phyloP scores from a whole-genome alignment of 805 yeast species.

The Cyberlindnera suaveolens region DNA sequence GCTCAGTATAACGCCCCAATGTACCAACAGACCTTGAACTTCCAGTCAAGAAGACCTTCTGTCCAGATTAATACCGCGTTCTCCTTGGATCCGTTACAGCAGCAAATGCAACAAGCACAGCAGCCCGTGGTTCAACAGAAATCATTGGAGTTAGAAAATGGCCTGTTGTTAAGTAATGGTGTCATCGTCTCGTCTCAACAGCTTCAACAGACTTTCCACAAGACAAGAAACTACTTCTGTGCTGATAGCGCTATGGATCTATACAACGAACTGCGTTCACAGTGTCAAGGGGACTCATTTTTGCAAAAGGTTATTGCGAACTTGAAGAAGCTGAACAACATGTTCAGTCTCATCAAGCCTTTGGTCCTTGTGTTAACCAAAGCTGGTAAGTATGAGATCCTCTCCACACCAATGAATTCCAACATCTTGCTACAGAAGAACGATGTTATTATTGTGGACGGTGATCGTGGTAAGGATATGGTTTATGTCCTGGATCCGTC shows the following conservation, averaged over 20 bases:
- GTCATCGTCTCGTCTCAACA: constrained; percentile 55
- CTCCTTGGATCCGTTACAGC: constrained; percentile 1
- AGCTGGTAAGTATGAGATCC: constrained; percentile 62
- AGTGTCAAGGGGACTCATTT: constrained; percentile 28
- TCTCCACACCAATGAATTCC: constrained; percentile 60
- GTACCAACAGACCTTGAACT: constrained; percentile 8
- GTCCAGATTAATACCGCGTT: constrained; percentile 14
- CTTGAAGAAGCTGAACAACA: constrained; percentile 25
- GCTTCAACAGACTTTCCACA: constrained; percentile 41
- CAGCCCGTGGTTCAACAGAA: constrained; percentile 9
- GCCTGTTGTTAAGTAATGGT: constrained; percentile 48
- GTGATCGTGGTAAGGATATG: constrained; percentile 78
- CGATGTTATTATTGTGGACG: constrained; percentile 74
- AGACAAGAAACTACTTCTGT: constrained; percentile 53
- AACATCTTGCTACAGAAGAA: constrained; percentile 50
- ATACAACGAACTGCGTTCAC: constrained; percentile 29
- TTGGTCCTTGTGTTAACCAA: constrained; percentile 47
- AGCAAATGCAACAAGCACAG: constrained; percentile 8
- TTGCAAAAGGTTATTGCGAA: constrained; percentile 16
- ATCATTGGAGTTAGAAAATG: constrained; percentile 48
- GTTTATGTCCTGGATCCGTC: constrained; percentile 66
- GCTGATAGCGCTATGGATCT: constrained; percentile 33
- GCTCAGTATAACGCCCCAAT: not conserved
- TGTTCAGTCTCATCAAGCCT: constrained; percentile 22
- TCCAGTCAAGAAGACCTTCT: constrained; percentile 22